Evolutionary conservation across 768 basidiomycete species (phyloP), one percentile per base, ranked within the genome.

Genomic region (Russula virescens): DNA sequence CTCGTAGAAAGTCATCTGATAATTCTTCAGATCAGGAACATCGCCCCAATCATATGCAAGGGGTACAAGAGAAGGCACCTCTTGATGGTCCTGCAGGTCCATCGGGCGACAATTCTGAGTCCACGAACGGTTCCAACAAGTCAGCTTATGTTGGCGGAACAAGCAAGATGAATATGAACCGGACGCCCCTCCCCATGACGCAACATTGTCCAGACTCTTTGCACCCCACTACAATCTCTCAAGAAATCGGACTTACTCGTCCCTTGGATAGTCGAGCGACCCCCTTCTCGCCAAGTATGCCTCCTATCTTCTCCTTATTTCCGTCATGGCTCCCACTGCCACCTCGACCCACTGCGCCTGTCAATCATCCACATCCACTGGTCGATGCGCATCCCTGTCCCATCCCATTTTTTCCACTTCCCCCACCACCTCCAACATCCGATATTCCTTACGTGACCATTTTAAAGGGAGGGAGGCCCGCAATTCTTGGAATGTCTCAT

Each of bases 401-500:
- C 3, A 35, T 55, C 16, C 14, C n/a, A 25, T 21, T 58, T 5
- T 9, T 21, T 42, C 52, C 52, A 26, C 62, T 23, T 16, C 34
- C 28, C 34, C 38, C 46, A 10, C 10, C 23, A 21, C 38, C 54
- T 8, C 51, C 25, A 19, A n/a, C 35, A 31, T 28, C 31, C 31
- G 13, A 21, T 25, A 55, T 65, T 38, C 48, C 56, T 28, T 59
- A 55, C 28, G 18, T 47, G 38, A 16, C 47, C 38, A 52, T 5
- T 28, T 23, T 23, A 45, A 60, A 9, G 46, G 58, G n/a, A n/a
- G n/a, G 54, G 45, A 65, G 21, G n/a, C 25, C 7, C 14, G 45
- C 14, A 26, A 10, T 42, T 16, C 35, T 67, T 31, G 66, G 66
- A 10, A 66, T 67, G 60, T 35, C 13, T 11, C 11, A 28, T 7